Percentiles rank a stretch among this genome's conserved stretches.
These are phyloP conservation scores for Lasiosphaeria miniovina DNA, from an alignment of 495 filamentous ascomycete genomes.

Conservation along the genomic window DNA sequence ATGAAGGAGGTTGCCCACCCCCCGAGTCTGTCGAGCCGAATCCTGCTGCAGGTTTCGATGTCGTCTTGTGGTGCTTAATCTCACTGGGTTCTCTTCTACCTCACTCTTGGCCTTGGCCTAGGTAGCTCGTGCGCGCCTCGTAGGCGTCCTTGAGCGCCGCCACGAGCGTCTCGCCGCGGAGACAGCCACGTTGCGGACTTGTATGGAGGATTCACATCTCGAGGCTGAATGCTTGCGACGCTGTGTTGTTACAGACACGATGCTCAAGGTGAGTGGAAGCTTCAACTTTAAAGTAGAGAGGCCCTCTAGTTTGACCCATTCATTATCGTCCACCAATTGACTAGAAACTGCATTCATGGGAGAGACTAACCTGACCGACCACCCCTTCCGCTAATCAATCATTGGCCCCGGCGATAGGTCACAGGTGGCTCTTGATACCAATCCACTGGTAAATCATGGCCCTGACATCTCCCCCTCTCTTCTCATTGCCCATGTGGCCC, in stretches of 20 bases:
- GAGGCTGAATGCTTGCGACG: background rate
- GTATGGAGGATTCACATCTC: background rate
- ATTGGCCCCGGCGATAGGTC: background rate
- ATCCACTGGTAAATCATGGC: background rate
- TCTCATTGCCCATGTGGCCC: constrained; percentile 1
- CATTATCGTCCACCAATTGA: background rate
- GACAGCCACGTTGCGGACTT: background rate
- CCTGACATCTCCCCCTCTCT: background rate
- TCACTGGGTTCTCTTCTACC: too few relatives aligned
- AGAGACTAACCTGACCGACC: background rate
- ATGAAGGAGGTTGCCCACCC: too few relatives aligned
- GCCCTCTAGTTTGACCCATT: background rate
- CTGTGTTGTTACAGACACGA: background rate
- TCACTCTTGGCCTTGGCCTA: too few relatives aligned
- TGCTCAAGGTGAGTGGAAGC: background rate
- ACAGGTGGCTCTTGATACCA: background rate
- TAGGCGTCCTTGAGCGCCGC: too few relatives aligned
- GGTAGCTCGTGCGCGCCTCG: too few relatives aligned
- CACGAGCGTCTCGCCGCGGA: too few relatives aligned
- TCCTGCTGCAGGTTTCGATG: too few relatives aligned
- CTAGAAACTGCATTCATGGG: background rate
- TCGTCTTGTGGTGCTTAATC: too few relatives aligned
- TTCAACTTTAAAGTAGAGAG: constrained; percentile 1
- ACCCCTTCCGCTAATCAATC: background rate
- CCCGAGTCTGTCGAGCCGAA: too few relatives aligned